These are phyloP conservation scores for Penicillium brasilianum DNA, from an alignment of 2,329 filamentous ascomycete genomes.

Conservation along the genomic window DNA sequence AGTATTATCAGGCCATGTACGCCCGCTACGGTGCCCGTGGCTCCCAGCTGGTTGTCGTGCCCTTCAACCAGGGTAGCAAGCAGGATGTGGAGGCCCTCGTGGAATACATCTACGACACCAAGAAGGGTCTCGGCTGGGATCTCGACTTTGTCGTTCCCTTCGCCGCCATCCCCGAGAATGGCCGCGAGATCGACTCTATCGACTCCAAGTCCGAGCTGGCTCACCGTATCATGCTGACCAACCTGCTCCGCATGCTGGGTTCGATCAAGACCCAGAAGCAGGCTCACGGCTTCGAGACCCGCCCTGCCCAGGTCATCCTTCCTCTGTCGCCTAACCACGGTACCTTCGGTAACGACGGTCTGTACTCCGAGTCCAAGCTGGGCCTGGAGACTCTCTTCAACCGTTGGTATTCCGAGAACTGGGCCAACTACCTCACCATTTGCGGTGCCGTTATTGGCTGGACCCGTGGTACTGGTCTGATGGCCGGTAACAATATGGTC, in stretches of 20 bases:
- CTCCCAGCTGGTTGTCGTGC: slow-evolving; percentile 95
- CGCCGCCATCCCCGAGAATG: slow-evolving; percentile 96
- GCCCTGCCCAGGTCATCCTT: slow-evolving; percentile 93
- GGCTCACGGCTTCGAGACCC: slow-evolving; percentile 86
- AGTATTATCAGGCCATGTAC: slow-evolving; percentile 99
- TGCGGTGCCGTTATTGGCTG: slow-evolving; percentile 98
- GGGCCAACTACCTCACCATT: slow-evolving; percentile 96
- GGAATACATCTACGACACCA: slow-evolving; percentile 94
- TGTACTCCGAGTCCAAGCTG: slow-evolving; percentile 98
- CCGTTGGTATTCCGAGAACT: slow-evolving; percentile 96
- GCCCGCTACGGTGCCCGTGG: slow-evolving; percentile 90
- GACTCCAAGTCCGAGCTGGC: slow-evolving; percentile 98
- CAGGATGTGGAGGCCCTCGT: slow-evolving; percentile 94
- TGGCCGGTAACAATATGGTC: slow-evolving; percentile 97
- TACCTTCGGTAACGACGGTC: slow-evolving; percentile 95
- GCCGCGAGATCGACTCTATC: slow-evolving; percentile 93
- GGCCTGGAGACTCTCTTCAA: slow-evolving; percentile 97
- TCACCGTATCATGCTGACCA: slow-evolving; percentile 98
- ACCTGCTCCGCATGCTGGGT: slow-evolving; percentile 88
- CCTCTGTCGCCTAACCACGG: slow-evolving; percentile 97
- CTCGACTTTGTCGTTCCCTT: slow-evolving; percentile 96
- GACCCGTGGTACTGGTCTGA: slow-evolving; percentile 97
- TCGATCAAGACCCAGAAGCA: slow-evolving; percentile 90
- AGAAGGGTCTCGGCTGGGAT: slow-evolving; percentile 97
- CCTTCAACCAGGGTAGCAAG: slow-evolving; percentile 98